Conservation (phyloP, 2,329 filamentous ascomycete genomes). For the Diaporthe caulivora region DNA sequence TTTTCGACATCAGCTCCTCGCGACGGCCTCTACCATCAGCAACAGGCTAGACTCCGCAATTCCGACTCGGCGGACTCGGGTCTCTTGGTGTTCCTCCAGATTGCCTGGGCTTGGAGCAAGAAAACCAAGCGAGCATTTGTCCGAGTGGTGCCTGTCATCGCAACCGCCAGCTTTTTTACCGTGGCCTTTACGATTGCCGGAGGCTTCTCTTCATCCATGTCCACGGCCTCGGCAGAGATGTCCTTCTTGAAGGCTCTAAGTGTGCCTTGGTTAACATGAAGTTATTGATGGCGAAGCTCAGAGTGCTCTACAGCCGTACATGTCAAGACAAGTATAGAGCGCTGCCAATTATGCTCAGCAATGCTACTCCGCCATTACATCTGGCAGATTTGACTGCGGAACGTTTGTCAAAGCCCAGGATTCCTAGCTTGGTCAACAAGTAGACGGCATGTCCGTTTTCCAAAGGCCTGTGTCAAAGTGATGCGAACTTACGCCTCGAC, state of each 20-base stretch:
- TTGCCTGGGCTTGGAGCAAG: constrained; percentile 27
- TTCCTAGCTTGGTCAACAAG: neutral
- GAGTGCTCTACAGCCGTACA: neutral
- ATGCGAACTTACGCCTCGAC: constrained; percentile 36
- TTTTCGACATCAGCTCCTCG: constrained; percentile 40
- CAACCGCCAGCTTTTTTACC: neutral
- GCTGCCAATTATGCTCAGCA: constrained; percentile 40
- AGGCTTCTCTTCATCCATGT: constrained; percentile 25
- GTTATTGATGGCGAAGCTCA: neutral
- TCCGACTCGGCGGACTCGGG: neutral
- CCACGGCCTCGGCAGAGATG: constrained; percentile 24
- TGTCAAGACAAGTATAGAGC: neutral
- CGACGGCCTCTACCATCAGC: constrained; percentile 47
- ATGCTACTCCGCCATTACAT: constrained; percentile 38
- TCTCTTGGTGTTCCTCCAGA: neutral
- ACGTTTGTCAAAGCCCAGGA: neutral
- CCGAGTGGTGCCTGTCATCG: neutral
- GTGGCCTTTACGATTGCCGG: constrained; percentile 25
- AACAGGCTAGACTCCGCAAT: constrained; percentile 39
- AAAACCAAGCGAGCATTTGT: neutral
- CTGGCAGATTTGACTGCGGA: constrained; percentile 23
- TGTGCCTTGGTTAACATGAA: neutral
- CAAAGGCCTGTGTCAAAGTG: constrained; percentile 34
- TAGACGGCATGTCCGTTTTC: constrained; percentile 42
- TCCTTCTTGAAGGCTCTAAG: constrained; percentile 35